A percentile compares a stretch with the other conserved stretches of the same genome.
These are phyloP conservation scores for Zymoseptoria passerinii DNA, from an alignment of 2,329 filamentous ascomycete genomes.

Conservation along the genomic window DNA sequence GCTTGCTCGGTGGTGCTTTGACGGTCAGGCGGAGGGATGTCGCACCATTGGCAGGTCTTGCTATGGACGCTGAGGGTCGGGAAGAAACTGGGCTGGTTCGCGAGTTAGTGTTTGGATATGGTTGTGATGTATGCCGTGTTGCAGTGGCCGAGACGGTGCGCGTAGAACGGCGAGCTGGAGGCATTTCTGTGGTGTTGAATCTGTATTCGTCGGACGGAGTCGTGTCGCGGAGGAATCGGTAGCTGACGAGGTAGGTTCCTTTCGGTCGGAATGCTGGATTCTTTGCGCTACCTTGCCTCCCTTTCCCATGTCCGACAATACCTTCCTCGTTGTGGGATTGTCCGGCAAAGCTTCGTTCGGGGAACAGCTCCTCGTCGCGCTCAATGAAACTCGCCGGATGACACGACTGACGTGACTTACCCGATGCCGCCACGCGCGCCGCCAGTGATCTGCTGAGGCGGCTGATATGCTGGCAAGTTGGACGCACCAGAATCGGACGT, in stretches of 20 bases:
- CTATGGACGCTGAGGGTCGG: conserved; percentile 24
- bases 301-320: not conserved
- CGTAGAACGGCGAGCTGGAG: conserved; percentile 26
- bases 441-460: conserved; percentile 12
- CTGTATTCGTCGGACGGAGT: not conserved
- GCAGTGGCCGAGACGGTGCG: conserved; percentile 19
- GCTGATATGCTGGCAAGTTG: conserved; percentile 24
- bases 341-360: not conserved
- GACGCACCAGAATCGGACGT: conserved; percentile 13
- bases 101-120: conserved; percentile 22
- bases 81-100: conserved; percentile 15
- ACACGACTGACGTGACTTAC: conserved; percentile 10
- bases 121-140: conserved; percentile 15
- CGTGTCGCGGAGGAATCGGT: not conserved
- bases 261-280: not conserved
- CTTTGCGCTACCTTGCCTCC: not conserved
- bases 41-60: conserved; percentile 34
- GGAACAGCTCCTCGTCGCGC: not conserved
- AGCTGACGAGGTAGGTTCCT: not conserved
- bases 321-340: not conserved
- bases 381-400: not conserved
- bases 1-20: conserved; percentile 42
- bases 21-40: conserved; percentile 43
- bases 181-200: conserved; percentile 19
- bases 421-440: conserved; percentile 3